Evolutionary conservation across 2,329 filamentous ascomycete species (phyloP), one percentile per base, ranked within the genome.

Genomic region (Biscogniauxia marginata): DNA sequence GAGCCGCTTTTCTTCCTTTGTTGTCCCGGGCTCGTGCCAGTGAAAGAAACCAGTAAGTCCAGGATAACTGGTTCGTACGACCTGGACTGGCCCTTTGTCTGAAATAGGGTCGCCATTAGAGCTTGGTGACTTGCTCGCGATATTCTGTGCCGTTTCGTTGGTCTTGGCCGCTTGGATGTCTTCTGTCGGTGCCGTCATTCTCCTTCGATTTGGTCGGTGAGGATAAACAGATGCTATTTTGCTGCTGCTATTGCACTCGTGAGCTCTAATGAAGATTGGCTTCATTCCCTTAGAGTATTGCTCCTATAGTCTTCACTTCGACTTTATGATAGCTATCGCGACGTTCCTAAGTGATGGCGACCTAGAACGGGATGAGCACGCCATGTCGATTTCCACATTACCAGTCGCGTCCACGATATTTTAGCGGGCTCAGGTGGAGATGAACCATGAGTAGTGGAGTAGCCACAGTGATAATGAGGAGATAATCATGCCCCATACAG

Each of bases 1-100:
- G 8, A 83, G 73, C 44, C 67, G 71, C 54, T 76, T 76, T 63
- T 50, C 48, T 18, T 50, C 24, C 7, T 50, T 21, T 16, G 30
- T 39, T 4, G 46, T 49, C 6, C 23, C 23, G 23, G 46, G 50
- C 19, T 53, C 50, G 50, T 53, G 50, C 50, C 50, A 53, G 24
- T 53, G 50, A 21, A 53, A 53, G 21, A 46, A 53, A 3, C 50
- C 49, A 16, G 49, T 22, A 1, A 51, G n/a, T 20, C 49, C 49
- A 13, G 49, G 49, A 18, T 46, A 47, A 9, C 11, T 50, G 4
- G 48, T 50, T 20, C 50, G 20, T 30, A 18, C 49, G 13, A 24
- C 4, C 48, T 39, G 24, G 7, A 20, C 43, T 22, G 22, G 50
- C 43, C 21, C 23, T 7, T 53, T 44, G 3, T 25, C 44, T 4